Conservation (phyloP, 2,329 filamentous ascomycete genomes). For the Claviceps maximensis region DNA sequence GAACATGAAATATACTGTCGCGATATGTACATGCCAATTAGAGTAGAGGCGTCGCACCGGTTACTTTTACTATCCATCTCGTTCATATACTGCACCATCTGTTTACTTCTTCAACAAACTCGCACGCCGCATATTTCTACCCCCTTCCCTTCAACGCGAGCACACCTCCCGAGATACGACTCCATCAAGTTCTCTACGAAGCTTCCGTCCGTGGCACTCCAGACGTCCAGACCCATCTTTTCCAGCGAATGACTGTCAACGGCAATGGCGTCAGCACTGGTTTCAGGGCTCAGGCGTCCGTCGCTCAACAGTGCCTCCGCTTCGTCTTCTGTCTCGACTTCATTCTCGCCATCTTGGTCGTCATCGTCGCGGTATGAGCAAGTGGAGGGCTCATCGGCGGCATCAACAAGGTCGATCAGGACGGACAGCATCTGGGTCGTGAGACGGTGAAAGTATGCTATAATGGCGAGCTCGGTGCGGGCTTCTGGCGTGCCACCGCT, state of each 20-base stretch:
- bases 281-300: constrained; percentile 18
- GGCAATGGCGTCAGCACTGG: constrained; percentile 32
- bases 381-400: constrained; percentile 29
- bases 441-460: constrained; percentile 70
- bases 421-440: constrained; percentile 52
- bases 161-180: constrained; percentile 52
- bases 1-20: no score
- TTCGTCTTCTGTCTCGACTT: constrained; percentile 13
- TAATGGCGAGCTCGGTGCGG: constrained; percentile 53
- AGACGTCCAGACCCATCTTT: constrained; percentile 64
- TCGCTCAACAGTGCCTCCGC: constrained; percentile 12
- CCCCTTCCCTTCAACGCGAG: constrained; percentile 52
- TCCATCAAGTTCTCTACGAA: constrained; percentile 52
- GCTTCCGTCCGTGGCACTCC: constrained; percentile 56
- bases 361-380: constrained; percentile 21
- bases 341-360: constrained; percentile 18
- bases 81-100: no score
- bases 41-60: no score
- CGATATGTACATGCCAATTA: no score
- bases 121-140: constrained; percentile 62
- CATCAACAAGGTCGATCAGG: constrained; percentile 46
- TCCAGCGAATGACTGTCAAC: constrained; percentile 53
- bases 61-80: no score
- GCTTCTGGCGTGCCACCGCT: constrained; percentile 14
- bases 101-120: constrained; percentile 46